Evolutionary conservation across 345 rosid species (phyloP), one percentile per base, ranked within the genome.

Genomic region (Cardamine resedifolia): DNA sequence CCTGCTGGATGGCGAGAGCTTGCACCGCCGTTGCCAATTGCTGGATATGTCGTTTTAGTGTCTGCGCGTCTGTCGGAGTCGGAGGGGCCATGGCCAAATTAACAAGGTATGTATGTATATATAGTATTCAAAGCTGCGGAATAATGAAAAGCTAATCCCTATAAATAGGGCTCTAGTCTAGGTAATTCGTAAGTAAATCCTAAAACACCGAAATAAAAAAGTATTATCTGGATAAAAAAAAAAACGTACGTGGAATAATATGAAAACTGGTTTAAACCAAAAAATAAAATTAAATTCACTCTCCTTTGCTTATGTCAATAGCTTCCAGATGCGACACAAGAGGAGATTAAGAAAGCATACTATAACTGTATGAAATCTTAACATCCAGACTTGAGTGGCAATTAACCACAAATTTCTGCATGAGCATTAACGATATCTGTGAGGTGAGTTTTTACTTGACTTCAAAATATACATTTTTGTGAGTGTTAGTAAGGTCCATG

Each of bases 311-410:
- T 51, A 5, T 74, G 52, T 27, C 14, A 24, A 41, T 28, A 69
- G 98, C 90, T 85, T 67, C 97, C 99, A 26, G 93, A 91, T 86
- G 96, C 99, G 14, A 84, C 93, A 10, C 91, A 80, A 14, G 89
- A 72, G 44, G 91, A 94, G 86, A 94, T 94, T 48, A 94, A 89
- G 86, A 87, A 88, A 78, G 97, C 99, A 0, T 94, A 94, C 71
- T 91, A 94, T 77, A 94, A 88, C 58, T 94, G 97, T 88, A 94
- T 94, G 96, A 94, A 91, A 74, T 85, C 88, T 49, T 94, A 97
- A 3, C 99, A 94, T 87, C 97, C 99, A 3, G 99, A 94, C 44
- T 80, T 94, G 76, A 94, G 96, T 47, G 99, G 97, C 2, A 55
- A 88, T 66, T 89, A 87, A 85, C 91, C 10, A 94, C 87, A 2